A percentile compares a stretch with the other conserved stretches of the same genome.
phyloP scores from a whole-genome alignment of 768 basidiomycete genomes.

The Solioccasus polychromus region DNA sequence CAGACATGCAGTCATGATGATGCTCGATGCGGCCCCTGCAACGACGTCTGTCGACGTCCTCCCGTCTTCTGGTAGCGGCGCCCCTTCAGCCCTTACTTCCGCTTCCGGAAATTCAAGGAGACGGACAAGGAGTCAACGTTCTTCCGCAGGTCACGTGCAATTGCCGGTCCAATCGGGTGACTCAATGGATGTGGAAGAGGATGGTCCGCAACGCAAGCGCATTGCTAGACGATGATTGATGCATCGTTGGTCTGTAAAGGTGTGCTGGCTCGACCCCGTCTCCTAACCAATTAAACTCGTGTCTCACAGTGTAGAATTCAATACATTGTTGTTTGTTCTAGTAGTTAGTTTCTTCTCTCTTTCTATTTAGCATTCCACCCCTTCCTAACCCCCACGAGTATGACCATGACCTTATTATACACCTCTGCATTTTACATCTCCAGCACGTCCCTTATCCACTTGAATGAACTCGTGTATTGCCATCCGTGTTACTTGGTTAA shows the following conservation, averaged over 20 bases:
- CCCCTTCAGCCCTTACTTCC: slow-evolving; percentile 20
- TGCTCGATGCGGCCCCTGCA: slow-evolving; percentile 55
- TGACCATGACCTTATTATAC: slow-evolving; percentile 14
- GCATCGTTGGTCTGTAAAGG: not conserved
- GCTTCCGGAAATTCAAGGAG: slow-evolving; percentile 40
- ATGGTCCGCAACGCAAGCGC: slow-evolving; percentile 71
- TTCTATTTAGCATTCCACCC: slow-evolving; percentile 1
- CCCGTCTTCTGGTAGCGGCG: slow-evolving; percentile 35
- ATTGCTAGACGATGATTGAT: slow-evolving; percentile 54
- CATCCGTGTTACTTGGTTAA: slow-evolving; percentile 9
- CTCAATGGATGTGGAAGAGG: slow-evolving; percentile 77
- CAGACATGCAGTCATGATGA: slow-evolving; percentile 76
- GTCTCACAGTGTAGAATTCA: slow-evolving; percentile 8
- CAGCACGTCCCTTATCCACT: slow-evolving; percentile 4
- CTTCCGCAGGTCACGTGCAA: slow-evolving; percentile 36
- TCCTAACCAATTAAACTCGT: not conserved
- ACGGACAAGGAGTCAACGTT: slow-evolving; percentile 54
- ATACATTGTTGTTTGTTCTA: slow-evolving; percentile 9
- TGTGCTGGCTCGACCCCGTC: not conserved
- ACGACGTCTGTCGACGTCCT: slow-evolving; percentile 36
- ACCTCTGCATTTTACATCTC: slow-evolving; percentile 4
- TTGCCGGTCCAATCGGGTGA: slow-evolving; percentile 41
- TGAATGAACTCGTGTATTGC: slow-evolving; percentile 10
- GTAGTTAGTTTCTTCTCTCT: slow-evolving; percentile 2
- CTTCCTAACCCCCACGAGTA: slow-evolving; percentile 6